phyloP scores from a whole-genome alignment of 192 early-diverging fungal genomes.

The Entrophospora sp. region DNA sequence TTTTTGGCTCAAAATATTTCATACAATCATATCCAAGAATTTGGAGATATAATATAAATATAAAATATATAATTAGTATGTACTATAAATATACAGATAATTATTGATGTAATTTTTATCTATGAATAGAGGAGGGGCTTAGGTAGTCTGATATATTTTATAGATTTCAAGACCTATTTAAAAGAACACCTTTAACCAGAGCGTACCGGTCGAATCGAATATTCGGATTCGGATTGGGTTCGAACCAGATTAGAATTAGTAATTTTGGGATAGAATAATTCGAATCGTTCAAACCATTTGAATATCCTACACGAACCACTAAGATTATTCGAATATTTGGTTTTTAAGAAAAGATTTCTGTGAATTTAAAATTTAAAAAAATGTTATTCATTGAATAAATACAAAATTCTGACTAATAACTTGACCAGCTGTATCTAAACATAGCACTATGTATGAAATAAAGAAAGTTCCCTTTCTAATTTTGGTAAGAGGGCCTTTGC shows the following conservation, averaged over 20 bases:
- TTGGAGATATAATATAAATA: too few species aligned
- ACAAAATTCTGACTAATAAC: too few species aligned
- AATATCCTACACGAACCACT: too few species aligned
- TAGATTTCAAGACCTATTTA: constrained; percentile 64
- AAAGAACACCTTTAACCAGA: constrained; percentile 74
- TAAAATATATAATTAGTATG: too few species aligned
- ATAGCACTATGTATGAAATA: too few species aligned
- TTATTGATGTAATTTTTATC: constrained; percentile 30
- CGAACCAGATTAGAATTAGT: not conserved
- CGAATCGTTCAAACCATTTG: not conserved
- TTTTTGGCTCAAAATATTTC: constrained; percentile 93
- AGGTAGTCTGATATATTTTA: constrained; percentile 70
- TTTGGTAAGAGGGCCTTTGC: too few species aligned
- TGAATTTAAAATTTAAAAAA: too few species aligned
- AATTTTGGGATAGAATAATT: not conserved
- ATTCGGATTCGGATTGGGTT: constrained; percentile 74
- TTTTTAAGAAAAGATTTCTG: too few species aligned
- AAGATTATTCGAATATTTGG: too few species aligned
- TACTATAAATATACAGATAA: not conserved
- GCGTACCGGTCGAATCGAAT: constrained; percentile 65
- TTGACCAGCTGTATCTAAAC: too few species aligned
- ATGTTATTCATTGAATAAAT: too few species aligned
- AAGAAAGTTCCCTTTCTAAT: too few species aligned
- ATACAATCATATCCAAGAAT: constrained; percentile 87
- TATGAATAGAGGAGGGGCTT: constrained; percentile 78